phyloP scores from a whole-genome alignment of 2,329 filamentous ascomycete genomes.

The Colletotrichum sp. region DNA sequence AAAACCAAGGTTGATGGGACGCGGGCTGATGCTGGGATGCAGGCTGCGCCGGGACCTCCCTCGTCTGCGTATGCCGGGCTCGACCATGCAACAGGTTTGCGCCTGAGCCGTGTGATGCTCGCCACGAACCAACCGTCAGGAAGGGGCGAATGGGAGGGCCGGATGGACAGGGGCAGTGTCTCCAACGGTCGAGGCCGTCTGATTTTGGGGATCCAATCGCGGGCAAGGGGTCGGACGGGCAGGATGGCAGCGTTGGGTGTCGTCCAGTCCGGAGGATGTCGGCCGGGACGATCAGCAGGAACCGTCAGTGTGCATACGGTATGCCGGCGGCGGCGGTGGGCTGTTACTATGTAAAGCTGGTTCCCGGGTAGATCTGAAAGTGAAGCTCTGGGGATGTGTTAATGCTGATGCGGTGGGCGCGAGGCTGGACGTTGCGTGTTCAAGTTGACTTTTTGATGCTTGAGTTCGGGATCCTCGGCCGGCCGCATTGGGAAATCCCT shows the following conservation, averaged over 20 bases:
- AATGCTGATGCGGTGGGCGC: not conserved
- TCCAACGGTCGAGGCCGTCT: not conserved
- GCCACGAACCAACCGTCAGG: not conserved
- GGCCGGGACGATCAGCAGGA: not conserved
- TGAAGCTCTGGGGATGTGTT: not conserved
- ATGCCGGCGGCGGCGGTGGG: not conserved
- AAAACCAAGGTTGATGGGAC: conserved; percentile 10
- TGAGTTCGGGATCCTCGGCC: conserved; percentile 13
- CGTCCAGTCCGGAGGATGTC: not conserved
- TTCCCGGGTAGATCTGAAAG: not conserved
- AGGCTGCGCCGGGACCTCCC: conserved; percentile 12
- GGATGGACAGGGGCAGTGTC: not conserved
- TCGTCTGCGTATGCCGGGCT: conserved; percentile 1
- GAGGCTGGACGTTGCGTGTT: not conserved
- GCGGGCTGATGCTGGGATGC: conserved; percentile 10
- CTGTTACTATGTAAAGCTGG: not conserved
- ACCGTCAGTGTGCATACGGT: not conserved
- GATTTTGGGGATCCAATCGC: not conserved
- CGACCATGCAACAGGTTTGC: conserved; percentile 14
- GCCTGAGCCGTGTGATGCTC: conserved; percentile 2
- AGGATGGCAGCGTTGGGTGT: not conserved
- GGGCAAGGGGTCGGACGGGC: not conserved
- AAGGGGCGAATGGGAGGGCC: not conserved
- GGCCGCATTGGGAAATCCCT: conserved; percentile 1
- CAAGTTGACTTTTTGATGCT: not conserved